Percentiles rank a stretch among this genome's conserved stretches.
Evolutionary conservation across 1,284 basidiomycete genomes (phyloP).

Genomic region (Coniophora puteana): DNA sequence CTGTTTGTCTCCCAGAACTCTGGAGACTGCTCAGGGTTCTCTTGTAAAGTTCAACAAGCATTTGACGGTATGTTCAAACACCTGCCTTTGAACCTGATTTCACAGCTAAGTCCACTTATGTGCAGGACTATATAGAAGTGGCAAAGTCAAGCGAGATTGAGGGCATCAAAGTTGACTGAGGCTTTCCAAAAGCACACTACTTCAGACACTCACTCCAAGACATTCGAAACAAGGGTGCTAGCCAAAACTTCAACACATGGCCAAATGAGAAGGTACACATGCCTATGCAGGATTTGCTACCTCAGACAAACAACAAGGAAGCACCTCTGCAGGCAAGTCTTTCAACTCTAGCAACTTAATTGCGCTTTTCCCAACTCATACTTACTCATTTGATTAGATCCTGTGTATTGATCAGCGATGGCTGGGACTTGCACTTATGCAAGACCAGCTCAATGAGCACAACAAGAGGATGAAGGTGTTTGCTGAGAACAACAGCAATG

Average conservation of each 20-base stretch:
- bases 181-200: conserved; percentile 33
- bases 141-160: background rate
- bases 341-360: too few relatives aligned
- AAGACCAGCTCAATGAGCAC: background rate
- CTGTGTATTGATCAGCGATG: conserved; percentile 16
- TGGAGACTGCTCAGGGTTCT: too few relatives aligned
- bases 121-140: conserved; percentile 5
- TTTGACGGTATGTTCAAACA: too few relatives aligned
- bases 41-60: too few relatives aligned
- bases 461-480: conserved; percentile 6
- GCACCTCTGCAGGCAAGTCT: conserved; percentile 29
- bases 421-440: conserved; percentile 1
- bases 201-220: conserved; percentile 28
- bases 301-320: conserved; percentile 28
- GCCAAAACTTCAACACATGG: conserved; percentile 29
- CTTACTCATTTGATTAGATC: conserved; percentile 3
- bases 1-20: too few relatives aligned
- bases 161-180: conserved; percentile 22
- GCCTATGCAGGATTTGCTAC: conserved; percentile 27
- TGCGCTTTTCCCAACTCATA: too few relatives aligned
- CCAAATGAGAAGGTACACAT: conserved; percentile 31
- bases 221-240: conserved; percentile 30
- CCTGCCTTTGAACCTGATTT: too few relatives aligned
- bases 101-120: too few relatives aligned
- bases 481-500: conserved; percentile 1